Base-by-base conservation (phyloP, 352 stramenopile species). In the Globisporangium cystogenes region DNA sequence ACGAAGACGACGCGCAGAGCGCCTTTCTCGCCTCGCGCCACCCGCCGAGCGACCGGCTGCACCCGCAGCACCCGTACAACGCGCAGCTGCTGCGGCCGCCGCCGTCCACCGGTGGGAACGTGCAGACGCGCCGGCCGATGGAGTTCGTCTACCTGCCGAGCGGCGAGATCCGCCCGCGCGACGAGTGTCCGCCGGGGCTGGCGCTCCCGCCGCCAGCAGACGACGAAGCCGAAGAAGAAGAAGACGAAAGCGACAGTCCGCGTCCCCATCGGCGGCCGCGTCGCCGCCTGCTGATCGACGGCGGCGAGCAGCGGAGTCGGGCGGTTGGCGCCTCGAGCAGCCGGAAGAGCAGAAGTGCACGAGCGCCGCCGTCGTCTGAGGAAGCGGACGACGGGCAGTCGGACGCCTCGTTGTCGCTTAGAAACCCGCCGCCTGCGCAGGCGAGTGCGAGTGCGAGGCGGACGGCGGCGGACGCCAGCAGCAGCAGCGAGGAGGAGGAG, bases 101-200 rank as follows among this genome's bases (percentile, higher is more conserved):
- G 27, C n/a, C n/a, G n/a, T n/a, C 26, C 26, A 26, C 31, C 10
- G 36, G 10, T 41, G 20, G 16, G 24, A 15, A 36, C 52, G 57
- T 46, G 47, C 56, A 20, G 46, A 55, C 42, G 41, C 29, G 23
- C 20, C 56, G 55, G 12, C 73, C 71, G 4, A 82, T 89, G 71
- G 73, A 86, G 58, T 61, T 89, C 40, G 75, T 89, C 24, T 82
- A 71, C 40, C 26, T 87, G 57, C 64, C 75, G 41, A 84, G 61
- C 3, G 78, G 78, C 18, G 75, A 89, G 65, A 87, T 89, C 51
- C 63, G 67, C 41, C 55, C 73, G 5, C 56, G 71, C 18, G 71
- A 89, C 45, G 73, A 89, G 54, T 86, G 75, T 48, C 67, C 72
- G 5, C 58, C 65, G 2, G 74, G 67, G 1, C 49, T 86, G n/a